These are phyloP conservation scores for Hibiscus trionum DNA, from an alignment of 345 rosid genomes.

Conservation along the genomic window DNA sequence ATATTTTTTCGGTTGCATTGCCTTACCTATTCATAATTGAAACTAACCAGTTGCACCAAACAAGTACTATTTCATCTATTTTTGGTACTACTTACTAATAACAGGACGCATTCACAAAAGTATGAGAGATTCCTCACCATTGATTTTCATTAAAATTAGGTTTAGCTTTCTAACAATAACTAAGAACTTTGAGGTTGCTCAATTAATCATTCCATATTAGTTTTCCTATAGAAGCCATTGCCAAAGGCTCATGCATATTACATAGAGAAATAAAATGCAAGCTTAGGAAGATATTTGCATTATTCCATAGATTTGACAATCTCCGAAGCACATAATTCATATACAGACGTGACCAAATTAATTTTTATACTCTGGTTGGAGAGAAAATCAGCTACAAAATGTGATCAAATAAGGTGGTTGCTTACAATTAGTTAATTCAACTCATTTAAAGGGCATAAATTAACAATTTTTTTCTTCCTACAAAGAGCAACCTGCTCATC, in stretches of 20 bases:
- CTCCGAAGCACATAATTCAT: neutral
- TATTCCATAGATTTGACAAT: neutral
- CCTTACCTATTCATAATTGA: neutral
- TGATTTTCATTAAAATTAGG: neutral
- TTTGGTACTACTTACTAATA: neutral
- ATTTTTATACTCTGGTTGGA: neutral
- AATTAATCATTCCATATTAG: neutral
- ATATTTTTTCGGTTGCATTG: neutral
- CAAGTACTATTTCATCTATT: neutral
- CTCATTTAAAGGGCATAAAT: neutral
- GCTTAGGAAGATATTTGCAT: neutral
- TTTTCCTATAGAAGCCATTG: neutral
- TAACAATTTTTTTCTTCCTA: neutral
- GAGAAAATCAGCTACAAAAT: neutral
- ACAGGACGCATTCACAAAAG: neutral
- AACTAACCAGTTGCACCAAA: neutral
- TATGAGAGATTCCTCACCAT: neutral
- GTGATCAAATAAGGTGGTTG: neutral
- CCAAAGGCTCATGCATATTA: neutral
- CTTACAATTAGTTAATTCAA: neutral
- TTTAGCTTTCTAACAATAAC: neutral
- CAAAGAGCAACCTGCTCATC: neutral
- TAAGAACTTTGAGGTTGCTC: neutral
- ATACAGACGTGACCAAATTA: neutral
- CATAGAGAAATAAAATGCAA: neutral